Percentiles rank a stretch among this genome's conserved stretches.
phyloP scores from a whole-genome alignment of 1,284 basidiomycete species.

The Cronartium quercuum region DNA sequence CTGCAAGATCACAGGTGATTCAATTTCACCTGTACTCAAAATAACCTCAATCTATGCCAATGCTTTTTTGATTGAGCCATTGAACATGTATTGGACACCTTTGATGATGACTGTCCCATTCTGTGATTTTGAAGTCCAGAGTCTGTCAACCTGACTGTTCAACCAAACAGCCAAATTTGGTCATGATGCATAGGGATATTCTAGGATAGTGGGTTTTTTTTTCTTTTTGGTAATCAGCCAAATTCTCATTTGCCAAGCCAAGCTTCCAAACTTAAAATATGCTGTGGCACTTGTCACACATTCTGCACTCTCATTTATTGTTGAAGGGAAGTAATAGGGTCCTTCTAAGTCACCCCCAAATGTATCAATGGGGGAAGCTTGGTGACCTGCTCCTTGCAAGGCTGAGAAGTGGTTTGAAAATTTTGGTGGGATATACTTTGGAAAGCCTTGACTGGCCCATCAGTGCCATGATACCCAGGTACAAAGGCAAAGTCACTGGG shows the following conservation, averaged over 20 bases:
- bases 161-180: slow-evolving; percentile 15
- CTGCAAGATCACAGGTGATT: slow-evolving; percentile 46
- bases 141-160: slow-evolving; percentile 9
- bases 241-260: background rate
- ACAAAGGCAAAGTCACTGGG: slow-evolving; percentile 1
- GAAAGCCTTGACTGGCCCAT: slow-evolving; percentile 25
- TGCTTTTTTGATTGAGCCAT: background rate
- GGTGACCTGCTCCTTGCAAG: background rate
- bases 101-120: background rate
- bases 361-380: background rate
- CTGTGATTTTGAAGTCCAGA: slow-evolving; percentile 2
- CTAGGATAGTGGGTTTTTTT: background rate
- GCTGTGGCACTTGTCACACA: slow-evolving; percentile 36
- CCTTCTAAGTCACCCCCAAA: slow-evolving; percentile 21
- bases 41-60: slow-evolving; percentile 41
- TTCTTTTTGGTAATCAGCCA: background rate
- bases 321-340: slow-evolving; percentile 22
- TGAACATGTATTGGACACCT: slow-evolving; percentile 10
- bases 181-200: slow-evolving; percentile 12
- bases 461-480: background rate
- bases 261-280: slow-evolving; percentile 13
- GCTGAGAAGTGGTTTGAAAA: slow-evolving; percentile 23
- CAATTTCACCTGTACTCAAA: slow-evolving; percentile 44
- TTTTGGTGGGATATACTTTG: slow-evolving; percentile 28
- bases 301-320: slow-evolving; percentile 8